Evolutionary conservation across 176 grass and related monocot species (phyloP).

Genomic region (Hyparrhenia diplandra): DNA sequence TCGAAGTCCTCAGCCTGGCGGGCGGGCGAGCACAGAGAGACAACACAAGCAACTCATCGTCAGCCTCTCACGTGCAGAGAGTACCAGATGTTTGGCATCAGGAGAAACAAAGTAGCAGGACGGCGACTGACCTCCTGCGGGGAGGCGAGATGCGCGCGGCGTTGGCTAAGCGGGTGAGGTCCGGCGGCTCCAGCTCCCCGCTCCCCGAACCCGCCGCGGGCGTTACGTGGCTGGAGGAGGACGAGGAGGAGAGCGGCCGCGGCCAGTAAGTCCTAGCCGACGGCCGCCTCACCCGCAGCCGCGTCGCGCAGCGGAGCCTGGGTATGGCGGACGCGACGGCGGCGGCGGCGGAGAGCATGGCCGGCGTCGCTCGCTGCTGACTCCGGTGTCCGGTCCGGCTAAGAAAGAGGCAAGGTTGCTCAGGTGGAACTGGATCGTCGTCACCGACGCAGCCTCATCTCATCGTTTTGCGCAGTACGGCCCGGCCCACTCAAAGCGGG

Average conservation of each 20-base stretch:
- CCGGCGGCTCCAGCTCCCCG: constrained; percentile 55
- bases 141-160: constrained; percentile 76
- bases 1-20: constrained; percentile 58
- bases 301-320: constrained; percentile 35
- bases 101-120: background rate
- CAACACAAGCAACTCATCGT: constrained; percentile 14
- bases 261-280: background rate
- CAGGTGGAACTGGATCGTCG: background rate
- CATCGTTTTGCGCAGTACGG: background rate
- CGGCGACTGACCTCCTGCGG: constrained; percentile 40
- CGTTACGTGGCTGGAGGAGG: background rate
- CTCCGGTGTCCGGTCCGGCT: background rate
- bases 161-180: constrained; percentile 62
- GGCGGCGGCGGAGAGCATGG: constrained; percentile 58
- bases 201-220: constrained; percentile 11
- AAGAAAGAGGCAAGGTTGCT: no score
- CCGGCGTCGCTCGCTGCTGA: background rate
- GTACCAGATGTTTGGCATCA: background rate
- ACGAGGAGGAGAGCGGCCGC: constrained; percentile 14
- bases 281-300: background rate
- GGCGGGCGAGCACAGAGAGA: background rate
- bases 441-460: background rate
- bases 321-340: constrained; percentile 33
- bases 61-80: background rate
- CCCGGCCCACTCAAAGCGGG: background rate